Percentiles rank a stretch among this genome's conserved stretches.
Evolutionary conservation across 2,329 filamentous ascomycete genomes (phyloP).

Genomic region (Grosmannia clavigera): DNA sequence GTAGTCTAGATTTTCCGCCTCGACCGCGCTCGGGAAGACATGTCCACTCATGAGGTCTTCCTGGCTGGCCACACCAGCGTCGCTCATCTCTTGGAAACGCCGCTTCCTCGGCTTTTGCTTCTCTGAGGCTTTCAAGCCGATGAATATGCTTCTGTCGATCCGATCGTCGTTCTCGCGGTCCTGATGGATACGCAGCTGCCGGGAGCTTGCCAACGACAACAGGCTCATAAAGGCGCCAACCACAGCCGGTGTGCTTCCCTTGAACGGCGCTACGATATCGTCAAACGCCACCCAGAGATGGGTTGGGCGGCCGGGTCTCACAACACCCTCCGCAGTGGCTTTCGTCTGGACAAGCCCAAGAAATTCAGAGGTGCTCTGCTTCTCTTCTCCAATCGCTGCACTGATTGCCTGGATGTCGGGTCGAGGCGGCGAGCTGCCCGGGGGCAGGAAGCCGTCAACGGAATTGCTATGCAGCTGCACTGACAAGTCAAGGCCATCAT

Average conservation of each 20-base stretch:
- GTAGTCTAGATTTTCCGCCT: not conserved
- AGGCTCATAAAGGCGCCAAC: slow-evolving; percentile 13
- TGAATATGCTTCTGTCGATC: slow-evolving; percentile 9
- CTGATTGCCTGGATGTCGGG: not conserved
- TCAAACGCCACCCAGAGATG: slow-evolving; percentile 10
- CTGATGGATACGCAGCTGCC: slow-evolving; percentile 7
- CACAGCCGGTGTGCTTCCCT: slow-evolving; percentile 4
- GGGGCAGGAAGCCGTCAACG: not conserved
- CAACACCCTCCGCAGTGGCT: slow-evolving; percentile 1
- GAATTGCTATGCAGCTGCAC: not conserved
- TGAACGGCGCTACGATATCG: slow-evolving; percentile 6
- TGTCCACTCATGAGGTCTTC: slow-evolving; percentile 4
- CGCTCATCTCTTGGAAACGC: slow-evolving; percentile 5
- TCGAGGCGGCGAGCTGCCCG: not conserved
- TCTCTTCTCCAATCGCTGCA: slow-evolving; percentile 2
- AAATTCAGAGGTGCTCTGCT: slow-evolving; percentile 3
- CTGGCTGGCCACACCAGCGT: slow-evolving; percentile 2
- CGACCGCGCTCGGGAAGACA: not conserved
- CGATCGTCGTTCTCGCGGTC: not conserved
- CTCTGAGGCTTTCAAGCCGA: slow-evolving; percentile 4
- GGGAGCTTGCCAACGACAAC: slow-evolving; percentile 8
- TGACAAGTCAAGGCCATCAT: slow-evolving; percentile 6
- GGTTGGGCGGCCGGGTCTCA: not conserved
- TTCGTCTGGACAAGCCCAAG: slow-evolving; percentile 3
- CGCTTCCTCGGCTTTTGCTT: slow-evolving; percentile 5